Evolutionary conservation across 225 moss, liverwort and hornwort species (phyloP), one percentile per base, ranked within the genome.

Genomic region (Sphagnum contortum): DNA sequence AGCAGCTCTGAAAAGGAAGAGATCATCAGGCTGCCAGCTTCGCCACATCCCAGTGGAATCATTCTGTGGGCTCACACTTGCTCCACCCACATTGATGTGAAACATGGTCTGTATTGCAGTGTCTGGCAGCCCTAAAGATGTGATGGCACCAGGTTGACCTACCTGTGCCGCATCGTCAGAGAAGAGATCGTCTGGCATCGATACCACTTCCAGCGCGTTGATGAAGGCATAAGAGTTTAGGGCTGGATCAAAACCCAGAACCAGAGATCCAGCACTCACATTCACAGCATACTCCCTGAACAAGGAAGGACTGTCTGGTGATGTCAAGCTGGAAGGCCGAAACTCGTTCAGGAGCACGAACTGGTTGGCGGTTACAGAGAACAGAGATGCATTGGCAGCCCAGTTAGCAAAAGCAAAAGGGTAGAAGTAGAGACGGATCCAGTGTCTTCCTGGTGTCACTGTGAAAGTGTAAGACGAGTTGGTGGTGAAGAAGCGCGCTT

Each of bases 41-140:
- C 81, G 75, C 73, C 68, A 82, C 66, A 82, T 57, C 13, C 71
- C 71, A 0, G 48, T 0, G 1, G 94, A 85, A 49, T 94, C 94
- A 45, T 87, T 80, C 3, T 3, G 53, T 0, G 94, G 61, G 2
- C 57, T 3, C 7, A 94, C 72, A 2, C 3, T 7, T 0, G 0
- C 2, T 4, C 91, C 94, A 8, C 94, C 94, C 0, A 94, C 89
- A 55, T 94, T 94, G 59, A 91, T 72, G 63, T 91, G 82, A 48
- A 74, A 91, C 83, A 94, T 74, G 71, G 78, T 83, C 75, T 94
- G 71, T 44, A 89, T 50, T 0, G 83, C 89, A 4, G 68, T 79
- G 12, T 11, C 6, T n/a, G 67, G 44, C 55, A 71, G 62, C 6
- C 14, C 56, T 49, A 81, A 61, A 0, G 11, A 2, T 0, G 48